Evolutionary conservation across 2,329 filamentous ascomycete genomes (phyloP).

Genomic region (Cadophora luteo-olivacea): DNA sequence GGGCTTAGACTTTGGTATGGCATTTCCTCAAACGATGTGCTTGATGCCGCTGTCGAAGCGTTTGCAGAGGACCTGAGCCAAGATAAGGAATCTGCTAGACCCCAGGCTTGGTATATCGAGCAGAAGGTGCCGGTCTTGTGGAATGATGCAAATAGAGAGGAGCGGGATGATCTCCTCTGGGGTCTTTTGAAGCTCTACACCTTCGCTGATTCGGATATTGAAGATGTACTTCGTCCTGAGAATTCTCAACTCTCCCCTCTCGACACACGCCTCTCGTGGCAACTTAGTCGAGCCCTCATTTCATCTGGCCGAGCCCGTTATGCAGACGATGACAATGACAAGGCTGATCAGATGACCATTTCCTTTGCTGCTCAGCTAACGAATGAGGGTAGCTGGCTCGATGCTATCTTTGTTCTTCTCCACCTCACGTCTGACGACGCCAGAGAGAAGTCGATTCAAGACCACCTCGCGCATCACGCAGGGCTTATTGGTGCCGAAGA

Average conservation of each 20-base stretch:
- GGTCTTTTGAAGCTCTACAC: conserved; percentile 84
- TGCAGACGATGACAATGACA: conserved; percentile 58
- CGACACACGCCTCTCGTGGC: conserved; percentile 81
- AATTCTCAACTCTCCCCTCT: conserved; percentile 78
- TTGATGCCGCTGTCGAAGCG: conserved; percentile 74
- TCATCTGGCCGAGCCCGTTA: conserved; percentile 59
- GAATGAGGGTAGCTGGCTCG: conserved; percentile 69
- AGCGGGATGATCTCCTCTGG: conserved; percentile 82
- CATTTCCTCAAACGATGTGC: conserved; percentile 68
- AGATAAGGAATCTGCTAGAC: conserved; percentile 71
- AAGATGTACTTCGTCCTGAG: conserved; percentile 76
- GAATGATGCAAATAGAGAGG: conserved; percentile 62
- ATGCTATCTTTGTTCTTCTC: conserved; percentile 77
- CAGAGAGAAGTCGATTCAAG: conserved; percentile 71
- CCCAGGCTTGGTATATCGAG: conserved; percentile 74
- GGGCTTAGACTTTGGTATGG: conserved; percentile 91
- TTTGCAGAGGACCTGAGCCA: conserved; percentile 78
- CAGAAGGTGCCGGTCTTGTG: conserved; percentile 64
- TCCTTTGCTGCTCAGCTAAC: conserved; percentile 71
- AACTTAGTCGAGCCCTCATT: conserved; percentile 73
- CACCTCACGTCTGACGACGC: conserved; percentile 71
- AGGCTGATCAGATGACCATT: conserved; percentile 69
- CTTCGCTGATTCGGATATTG: conserved; percentile 63
- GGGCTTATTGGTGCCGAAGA: conserved; percentile 66
- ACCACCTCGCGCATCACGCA: conserved; percentile 77